Conservation (phyloP, 768 basidiomycete genomes). For the Auricularia sp. region DNA sequence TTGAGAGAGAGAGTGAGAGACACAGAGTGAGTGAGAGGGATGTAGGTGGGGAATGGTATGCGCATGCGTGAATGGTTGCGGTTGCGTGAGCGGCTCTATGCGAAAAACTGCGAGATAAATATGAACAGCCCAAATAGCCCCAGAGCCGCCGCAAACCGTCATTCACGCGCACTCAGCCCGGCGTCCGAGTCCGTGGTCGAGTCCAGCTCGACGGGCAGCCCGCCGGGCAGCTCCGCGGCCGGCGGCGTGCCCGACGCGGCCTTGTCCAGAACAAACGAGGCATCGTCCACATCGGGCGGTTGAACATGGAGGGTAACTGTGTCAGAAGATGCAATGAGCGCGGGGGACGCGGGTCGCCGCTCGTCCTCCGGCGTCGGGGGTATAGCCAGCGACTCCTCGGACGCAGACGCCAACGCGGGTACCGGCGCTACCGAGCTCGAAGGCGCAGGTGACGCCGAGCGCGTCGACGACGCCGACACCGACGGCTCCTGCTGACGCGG, state of each 20-base stretch:
- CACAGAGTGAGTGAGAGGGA: too few relatives aligned
- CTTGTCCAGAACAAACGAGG: not conserved
- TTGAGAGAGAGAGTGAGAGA: too few relatives aligned
- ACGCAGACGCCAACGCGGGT: not conserved
- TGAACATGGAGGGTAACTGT: not conserved
- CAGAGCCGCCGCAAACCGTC: constrained; percentile 2
- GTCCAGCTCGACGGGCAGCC: not conserved
- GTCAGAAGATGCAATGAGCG: not conserved
- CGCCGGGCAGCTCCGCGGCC: not conserved
- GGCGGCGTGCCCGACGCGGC: not conserved
- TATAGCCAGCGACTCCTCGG: not conserved
- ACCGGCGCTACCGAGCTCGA: not conserved
- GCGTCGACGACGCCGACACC: not conserved
- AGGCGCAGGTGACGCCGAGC: not conserved
- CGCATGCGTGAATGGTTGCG: too few relatives aligned
- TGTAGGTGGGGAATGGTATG: too few relatives aligned
- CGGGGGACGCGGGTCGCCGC: not conserved
- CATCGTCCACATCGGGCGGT: not conserved
- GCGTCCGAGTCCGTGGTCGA: not conserved
- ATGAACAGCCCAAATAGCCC: not conserved
- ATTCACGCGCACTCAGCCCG: not conserved
- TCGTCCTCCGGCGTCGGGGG: not conserved
- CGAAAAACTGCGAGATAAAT: constrained; percentile 1
- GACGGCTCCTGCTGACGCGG: not conserved
- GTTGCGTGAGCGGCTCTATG: too few relatives aligned